Evolutionary conservation across 1,284 basidiomycete species (phyloP).

Genomic region (Kwoniella shivajii): DNA sequence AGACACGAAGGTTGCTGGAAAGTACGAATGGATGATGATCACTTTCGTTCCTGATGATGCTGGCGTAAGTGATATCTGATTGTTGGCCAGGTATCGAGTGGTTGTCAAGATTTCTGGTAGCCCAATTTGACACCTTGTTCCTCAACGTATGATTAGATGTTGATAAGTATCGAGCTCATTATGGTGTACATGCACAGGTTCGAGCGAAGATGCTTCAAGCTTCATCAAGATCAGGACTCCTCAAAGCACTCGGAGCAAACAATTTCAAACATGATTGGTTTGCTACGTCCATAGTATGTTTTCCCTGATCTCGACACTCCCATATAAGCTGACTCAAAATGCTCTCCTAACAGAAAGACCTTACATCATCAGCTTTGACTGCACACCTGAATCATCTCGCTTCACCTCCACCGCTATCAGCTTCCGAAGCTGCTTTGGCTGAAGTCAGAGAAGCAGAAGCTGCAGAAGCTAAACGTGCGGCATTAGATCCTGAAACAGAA

Average conservation of each 20-base stretch:
- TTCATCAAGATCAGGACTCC: constrained; percentile 72
- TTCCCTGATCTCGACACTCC: background rate
- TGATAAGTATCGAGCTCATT: no score
- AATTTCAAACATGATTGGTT: constrained; percentile 77
- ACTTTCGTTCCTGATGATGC: constrained; percentile 54
- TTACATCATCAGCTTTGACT: constrained; percentile 63
- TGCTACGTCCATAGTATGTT: constrained; percentile 72
- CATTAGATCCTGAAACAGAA: constrained; percentile 42
- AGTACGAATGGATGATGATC: constrained; percentile 54
- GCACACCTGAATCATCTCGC: constrained; percentile 70
- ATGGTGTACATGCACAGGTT: constrained; percentile 33
- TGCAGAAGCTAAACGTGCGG: constrained; percentile 47
- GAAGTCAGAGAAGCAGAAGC: constrained; percentile 72
- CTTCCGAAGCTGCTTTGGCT: constrained; percentile 75
- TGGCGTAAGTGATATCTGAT: constrained; percentile 37
- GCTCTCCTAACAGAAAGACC: constrained; percentile 48
- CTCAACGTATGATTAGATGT: no score
- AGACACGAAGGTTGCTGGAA: constrained; percentile 42
- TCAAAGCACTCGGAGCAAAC: constrained; percentile 73
- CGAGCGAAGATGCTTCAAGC: constrained; percentile 83
- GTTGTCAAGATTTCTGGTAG: no score
- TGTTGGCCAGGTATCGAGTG: background rate
- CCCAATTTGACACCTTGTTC: no score
- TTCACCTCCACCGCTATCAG: constrained; percentile 77
- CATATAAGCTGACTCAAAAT: background rate